These are phyloP conservation scores for Cronartium quercuum DNA, from an alignment of 1,284 basidiomycete species.

Conservation along the genomic window DNA sequence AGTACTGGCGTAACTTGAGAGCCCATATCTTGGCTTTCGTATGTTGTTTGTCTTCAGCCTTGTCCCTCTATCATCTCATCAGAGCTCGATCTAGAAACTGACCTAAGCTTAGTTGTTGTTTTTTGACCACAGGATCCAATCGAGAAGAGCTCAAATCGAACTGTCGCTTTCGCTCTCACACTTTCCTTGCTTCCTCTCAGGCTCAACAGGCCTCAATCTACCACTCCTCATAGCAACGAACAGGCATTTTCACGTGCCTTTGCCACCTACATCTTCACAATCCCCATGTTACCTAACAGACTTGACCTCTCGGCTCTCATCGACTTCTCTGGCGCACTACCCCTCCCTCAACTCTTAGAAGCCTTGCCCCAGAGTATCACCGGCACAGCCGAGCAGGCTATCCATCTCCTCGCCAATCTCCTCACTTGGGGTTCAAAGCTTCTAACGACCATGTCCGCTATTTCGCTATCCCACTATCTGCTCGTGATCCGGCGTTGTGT, in stretches of 20 bases:
- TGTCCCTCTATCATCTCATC: not conserved
- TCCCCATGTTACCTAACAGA: conserved; percentile 24
- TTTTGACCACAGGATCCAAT: conserved; percentile 22
- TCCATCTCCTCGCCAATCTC: conserved; percentile 31
- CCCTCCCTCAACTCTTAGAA: conserved; percentile 12
- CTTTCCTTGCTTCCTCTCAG: conserved; percentile 17
- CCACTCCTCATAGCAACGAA: not conserved
- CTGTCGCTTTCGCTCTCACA: conserved; percentile 4
- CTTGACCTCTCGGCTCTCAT: conserved; percentile 17
- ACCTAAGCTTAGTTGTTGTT: not conserved
- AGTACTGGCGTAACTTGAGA: conserved; percentile 21
- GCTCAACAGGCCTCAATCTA: not conserved
- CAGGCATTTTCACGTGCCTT: not conserved
- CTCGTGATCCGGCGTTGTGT: conserved; percentile 14
- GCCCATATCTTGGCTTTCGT: conserved; percentile 16
- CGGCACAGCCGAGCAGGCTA: not conserved
- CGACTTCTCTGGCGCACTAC: conserved; percentile 18
- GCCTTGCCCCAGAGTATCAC: not conserved
- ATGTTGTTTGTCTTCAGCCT: not conserved
- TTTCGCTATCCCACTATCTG: conserved; percentile 14
- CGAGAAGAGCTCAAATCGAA: not conserved
- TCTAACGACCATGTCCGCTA: conserved; percentile 1
- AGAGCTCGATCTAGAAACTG: not conserved
- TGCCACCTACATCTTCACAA: conserved; percentile 24
- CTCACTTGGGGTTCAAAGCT: conserved; percentile 31